Base-by-base conservation (phyloP, 805 yeast genomes). In the Starmerella cellae region DNA sequence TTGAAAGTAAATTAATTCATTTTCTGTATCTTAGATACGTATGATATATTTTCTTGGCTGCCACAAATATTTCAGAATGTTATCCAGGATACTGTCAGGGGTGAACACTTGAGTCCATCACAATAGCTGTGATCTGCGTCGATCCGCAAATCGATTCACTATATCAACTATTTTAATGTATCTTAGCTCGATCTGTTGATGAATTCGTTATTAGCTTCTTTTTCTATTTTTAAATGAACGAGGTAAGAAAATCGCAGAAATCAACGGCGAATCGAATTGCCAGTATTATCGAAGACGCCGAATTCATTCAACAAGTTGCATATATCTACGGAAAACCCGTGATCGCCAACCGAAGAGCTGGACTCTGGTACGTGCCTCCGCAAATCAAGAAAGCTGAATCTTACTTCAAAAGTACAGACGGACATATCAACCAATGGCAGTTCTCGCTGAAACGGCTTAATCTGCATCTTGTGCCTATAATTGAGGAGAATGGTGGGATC, bases 361-460 rank as follows among this genome's bases (percentile, higher is more conserved):
- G 95, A 0, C 55, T 73, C 13, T 85, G 95, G 95, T 85, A 85
- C 52, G 73, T 78, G 3, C 65, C 71, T 0, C 75, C 80, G 0
- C 42, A 46, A 0, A 36, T 50, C 0, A 63, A 60, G 20, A 35
- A 42, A 0, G 74, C 70, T 3, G 66, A 78, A 0, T 72, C 77
- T 16, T 84, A 85, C 55, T 85, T 85, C 63, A 85, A 85, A 55
- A 80, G 93, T 21, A 85, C 95, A 0, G 95, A 85, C 61, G 96
- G 96, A 0, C 96, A 85, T 54, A 75, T 74, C 0, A 70, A 71
- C 42, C 77, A 82, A 49, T 85, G 95, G 95, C 68, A 70, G 26
- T 84, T 85, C 53, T 77, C 83, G 27, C 59, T 74, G 16, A 65
- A 93, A 38, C 61, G 96, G 35, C 61, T 84, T 30, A 85, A 85